Conservation (phyloP, 805 yeast genomes). For the Starmerella sirachaensis region DNA sequence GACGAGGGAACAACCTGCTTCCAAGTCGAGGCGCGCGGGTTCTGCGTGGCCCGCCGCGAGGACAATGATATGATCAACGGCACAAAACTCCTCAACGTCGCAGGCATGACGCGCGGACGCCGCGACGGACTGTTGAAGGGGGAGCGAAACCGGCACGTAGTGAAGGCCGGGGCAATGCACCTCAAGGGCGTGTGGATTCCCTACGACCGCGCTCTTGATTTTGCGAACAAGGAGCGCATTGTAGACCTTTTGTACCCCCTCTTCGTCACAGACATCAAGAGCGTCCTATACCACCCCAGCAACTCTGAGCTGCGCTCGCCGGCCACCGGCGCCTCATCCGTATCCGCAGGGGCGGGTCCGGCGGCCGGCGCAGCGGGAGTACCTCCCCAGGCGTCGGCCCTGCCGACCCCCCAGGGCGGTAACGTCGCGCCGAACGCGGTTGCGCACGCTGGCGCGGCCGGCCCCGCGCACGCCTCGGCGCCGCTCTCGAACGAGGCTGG, state of each 20-base stretch:
- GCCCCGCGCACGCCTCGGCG: no score
- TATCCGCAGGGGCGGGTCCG: slow-evolving; percentile 2
- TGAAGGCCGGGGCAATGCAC: slow-evolving; percentile 78
- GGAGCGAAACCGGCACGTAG: slow-evolving; percentile 67
- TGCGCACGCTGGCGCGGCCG: no score
- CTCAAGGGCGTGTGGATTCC: slow-evolving; percentile 87
- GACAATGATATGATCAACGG: slow-evolving; percentile 81
- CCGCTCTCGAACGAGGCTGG: no score
- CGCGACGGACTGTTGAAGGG: slow-evolving; percentile 73
- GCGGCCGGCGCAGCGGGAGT: slow-evolving; percentile 8
- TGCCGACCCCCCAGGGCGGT: slow-evolving; percentile 3
- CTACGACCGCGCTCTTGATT: slow-evolving; percentile 65
- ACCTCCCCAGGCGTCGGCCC: slow-evolving; percentile 20
- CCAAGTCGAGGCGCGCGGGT: slow-evolving; percentile 74
- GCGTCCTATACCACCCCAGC: slow-evolving; percentile 28
- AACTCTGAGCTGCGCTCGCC: slow-evolving; percentile 12
- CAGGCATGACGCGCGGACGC: slow-evolving; percentile 78
- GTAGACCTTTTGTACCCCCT: slow-evolving; percentile 54
- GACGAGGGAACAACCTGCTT: slow-evolving; percentile 76
- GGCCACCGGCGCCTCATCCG: not conserved
- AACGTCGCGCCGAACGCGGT: not conserved
- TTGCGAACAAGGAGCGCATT: slow-evolving; percentile 72
- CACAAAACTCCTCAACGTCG: slow-evolving; percentile 68
- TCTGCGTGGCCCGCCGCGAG: slow-evolving; percentile 70
- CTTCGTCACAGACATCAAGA: slow-evolving; percentile 61